Base-by-base conservation (phyloP, 495 filamentous ascomycete species). In the Penicillium chermesinum region DNA sequence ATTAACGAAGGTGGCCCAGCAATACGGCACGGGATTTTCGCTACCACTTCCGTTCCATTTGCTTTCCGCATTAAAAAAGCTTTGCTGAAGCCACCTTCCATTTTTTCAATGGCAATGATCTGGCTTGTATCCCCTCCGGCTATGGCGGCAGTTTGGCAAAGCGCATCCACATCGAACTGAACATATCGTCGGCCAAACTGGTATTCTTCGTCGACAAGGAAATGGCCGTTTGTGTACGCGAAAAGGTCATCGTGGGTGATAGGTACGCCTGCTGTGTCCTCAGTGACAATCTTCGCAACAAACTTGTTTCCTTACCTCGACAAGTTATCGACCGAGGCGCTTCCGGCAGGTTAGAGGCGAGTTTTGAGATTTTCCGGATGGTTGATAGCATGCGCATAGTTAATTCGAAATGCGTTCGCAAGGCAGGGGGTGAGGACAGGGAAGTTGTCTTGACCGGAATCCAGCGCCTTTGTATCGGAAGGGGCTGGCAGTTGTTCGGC, bases 81-180 rank as follows among this genome's bases (percentile, higher is more conserved):
- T 49, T 70, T 70, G 52, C 62, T 67, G 44, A 70, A 72, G 7
- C 64, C 65, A 15, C 67, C 63, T 55, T 72, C 67, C 38, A 70
- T 49, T 39, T 69, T 69, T 15, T 69, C 59, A 34, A 72, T 59
- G 21, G 50, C 54, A 38, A 15, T 49, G 9, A 70, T 54, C 7
- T 15, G 55, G 43, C 54, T 57, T 7, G 39, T 9, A 12, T 46
- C 36, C 12, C 43, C 49, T 6, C 55, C 54, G 21, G 52, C 53
- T 7, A 49, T 21, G 3, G 55, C 62, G 38, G 57, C 58, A 36
- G 58, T 36, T 35, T 62, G 44, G 45, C 62, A 67, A 32, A 72
- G 60, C 8, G 53, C 54, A 38, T 67, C 52, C 6, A 69, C 2
- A 27, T 66, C 37, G 41, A 72, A 70, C 38, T 46, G 41, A n/a